phyloP scores from a whole-genome alignment of 495 filamentous ascomycete species.

The Talaromyces borbonicus region DNA sequence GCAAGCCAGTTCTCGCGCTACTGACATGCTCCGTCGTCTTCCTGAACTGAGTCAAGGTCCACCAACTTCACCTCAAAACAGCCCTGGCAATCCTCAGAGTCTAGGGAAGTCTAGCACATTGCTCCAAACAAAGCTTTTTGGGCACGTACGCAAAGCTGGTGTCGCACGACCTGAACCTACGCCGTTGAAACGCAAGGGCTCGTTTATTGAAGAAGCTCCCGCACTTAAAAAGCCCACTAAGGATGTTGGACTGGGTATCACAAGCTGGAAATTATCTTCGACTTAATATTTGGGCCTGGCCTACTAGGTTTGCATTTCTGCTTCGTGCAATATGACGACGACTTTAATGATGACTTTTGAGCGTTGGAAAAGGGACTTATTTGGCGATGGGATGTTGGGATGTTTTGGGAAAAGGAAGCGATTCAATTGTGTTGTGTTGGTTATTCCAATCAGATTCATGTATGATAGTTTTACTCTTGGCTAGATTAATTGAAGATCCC shows the following conservation, averaged over 20 bases:
- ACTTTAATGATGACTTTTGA: not conserved
- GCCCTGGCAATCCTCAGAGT: slow-evolving; percentile 10
- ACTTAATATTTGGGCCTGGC: not conserved
- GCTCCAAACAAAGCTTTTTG: slow-evolving; percentile 60
- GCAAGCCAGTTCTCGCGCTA: slow-evolving; percentile 40
- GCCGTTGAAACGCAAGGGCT: slow-evolving; percentile 50
- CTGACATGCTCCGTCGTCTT: slow-evolving; percentile 41
- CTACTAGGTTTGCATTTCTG: not conserved
- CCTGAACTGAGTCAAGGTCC: slow-evolving; percentile 17
- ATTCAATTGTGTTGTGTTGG: too few relatives aligned
- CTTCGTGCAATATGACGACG: not conserved
- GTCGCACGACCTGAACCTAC: slow-evolving; percentile 23
- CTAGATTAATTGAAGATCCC: too few relatives aligned
- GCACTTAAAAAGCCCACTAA: slow-evolving; percentile 54
- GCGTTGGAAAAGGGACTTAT: not conserved
- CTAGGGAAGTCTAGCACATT: slow-evolving; percentile 31
- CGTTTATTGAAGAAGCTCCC: slow-evolving; percentile 30
- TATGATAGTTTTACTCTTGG: too few relatives aligned
- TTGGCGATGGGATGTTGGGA: not conserved
- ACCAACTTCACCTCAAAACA: not conserved
- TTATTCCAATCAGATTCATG: too few relatives aligned
- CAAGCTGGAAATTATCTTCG: slow-evolving; percentile 21
- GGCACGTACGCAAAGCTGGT: slow-evolving; percentile 51
- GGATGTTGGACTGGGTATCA: slow-evolving; percentile 57
- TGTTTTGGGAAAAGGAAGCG: too few relatives aligned